Evolutionary conservation across 495 filamentous ascomycete species (phyloP).

Genomic region (Neurospora sp.): DNA sequence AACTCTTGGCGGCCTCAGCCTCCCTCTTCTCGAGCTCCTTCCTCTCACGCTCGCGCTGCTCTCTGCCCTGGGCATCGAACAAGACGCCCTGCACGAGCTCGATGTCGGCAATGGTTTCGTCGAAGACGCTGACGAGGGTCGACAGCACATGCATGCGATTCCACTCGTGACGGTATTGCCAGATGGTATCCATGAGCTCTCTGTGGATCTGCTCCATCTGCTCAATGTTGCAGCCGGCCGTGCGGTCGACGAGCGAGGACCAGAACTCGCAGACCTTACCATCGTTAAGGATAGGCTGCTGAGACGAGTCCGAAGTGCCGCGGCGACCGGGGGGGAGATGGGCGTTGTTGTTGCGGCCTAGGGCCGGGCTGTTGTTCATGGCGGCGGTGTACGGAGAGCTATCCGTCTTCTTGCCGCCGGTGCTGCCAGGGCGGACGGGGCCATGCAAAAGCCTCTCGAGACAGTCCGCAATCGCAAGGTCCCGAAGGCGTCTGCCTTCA

Average conservation of each 20-base stretch:
- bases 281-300: slow-evolving; percentile 51
- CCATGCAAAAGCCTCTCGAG: background rate
- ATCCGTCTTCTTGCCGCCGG: background rate
- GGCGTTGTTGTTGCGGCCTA: background rate
- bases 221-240: slow-evolving; percentile 77
- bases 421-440: background rate
- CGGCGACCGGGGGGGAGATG: background rate
- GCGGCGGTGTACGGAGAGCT: background rate
- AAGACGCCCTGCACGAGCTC: slow-evolving; percentile 49
- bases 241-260: slow-evolving; percentile 47
- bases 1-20: background rate
- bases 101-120: slow-evolving; percentile 74
- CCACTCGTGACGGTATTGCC: slow-evolving; percentile 67
- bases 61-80: slow-evolving; percentile 16
- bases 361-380: slow-evolving; percentile 2
- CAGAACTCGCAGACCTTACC: slow-evolving; percentile 45
- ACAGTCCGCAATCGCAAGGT: background rate
- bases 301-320: slow-evolving; percentile 21
- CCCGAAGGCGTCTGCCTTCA: background rate
- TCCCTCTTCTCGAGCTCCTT: slow-evolving; percentile 1
- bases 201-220: slow-evolving; percentile 91
- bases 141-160: slow-evolving; percentile 63
- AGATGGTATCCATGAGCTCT: slow-evolving; percentile 81
- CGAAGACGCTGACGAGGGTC: slow-evolving; percentile 56
- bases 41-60: slow-evolving; percentile 1